Evolutionary conservation across 768 basidiomycete species (phyloP).

Genomic region (Infundibulicybe gibba): DNA sequence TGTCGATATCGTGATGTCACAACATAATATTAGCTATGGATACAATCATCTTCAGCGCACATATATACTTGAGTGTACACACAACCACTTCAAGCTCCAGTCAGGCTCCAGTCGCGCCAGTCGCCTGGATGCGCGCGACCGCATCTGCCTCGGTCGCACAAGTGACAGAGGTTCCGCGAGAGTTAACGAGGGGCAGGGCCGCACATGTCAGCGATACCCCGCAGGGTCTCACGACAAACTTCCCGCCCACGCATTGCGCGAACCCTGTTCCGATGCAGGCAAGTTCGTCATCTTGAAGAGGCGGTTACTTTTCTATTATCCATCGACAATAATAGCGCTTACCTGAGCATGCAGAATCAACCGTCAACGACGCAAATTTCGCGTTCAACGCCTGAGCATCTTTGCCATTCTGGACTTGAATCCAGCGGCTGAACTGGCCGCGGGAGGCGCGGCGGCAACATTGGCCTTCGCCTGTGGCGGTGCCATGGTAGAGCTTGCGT

Average conservation of each 20-base stretch:
- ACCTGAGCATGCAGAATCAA: constrained; percentile 42
- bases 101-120: constrained; percentile 28
- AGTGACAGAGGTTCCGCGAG: constrained; percentile 35
- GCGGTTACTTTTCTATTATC: constrained; percentile 19
- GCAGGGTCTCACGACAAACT: constrained; percentile 26
- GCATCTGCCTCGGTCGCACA: constrained; percentile 36
- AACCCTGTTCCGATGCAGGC: constrained; percentile 42
- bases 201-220: constrained; percentile 26
- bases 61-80: too few species aligned
- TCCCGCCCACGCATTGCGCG: constrained; percentile 47
- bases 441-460: constrained; percentile 3
- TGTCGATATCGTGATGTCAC: too few species aligned
- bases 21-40: too few species aligned
- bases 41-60: too few species aligned
- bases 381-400: constrained; percentile 49
- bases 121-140: constrained; percentile 27
- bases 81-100: constrained; percentile 7
- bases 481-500: not conserved
- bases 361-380: constrained; percentile 45
- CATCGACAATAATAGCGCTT: constrained; percentile 2
- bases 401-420: constrained; percentile 43
- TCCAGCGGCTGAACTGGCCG: constrained; percentile 12
- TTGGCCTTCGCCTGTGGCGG: constrained; percentile 9
- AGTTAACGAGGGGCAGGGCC: constrained; percentile 41
- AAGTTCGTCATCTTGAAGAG: constrained; percentile 29